These are phyloP conservation scores for Dianthus caryophyllus DNA, from an alignment of 148 eudicot species.

Conservation along the genomic window DNA sequence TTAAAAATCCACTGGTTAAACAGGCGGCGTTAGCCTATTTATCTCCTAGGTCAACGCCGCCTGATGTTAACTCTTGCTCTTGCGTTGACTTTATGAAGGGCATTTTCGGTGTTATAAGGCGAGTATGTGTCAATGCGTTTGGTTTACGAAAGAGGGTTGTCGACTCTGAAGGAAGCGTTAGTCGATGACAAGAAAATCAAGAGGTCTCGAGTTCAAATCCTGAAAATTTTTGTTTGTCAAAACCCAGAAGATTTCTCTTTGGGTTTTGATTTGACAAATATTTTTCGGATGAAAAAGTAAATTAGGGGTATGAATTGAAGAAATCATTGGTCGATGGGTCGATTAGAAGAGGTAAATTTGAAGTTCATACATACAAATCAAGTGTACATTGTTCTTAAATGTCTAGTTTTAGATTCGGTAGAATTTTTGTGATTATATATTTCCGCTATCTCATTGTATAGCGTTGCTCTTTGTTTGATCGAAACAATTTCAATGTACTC, in stretches of 20 bases:
- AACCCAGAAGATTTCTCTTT: too few species aligned
- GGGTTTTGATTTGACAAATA: neutral
- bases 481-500: too few species aligned
- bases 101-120: neutral
- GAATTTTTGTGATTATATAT: too few species aligned
- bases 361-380: neutral
- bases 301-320: slow-evolving; percentile 4
- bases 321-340: neutral
- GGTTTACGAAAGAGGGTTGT: neutral
- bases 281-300: neutral
- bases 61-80: neutral
- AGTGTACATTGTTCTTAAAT: slow-evolving; percentile 1
- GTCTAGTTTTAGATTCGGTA: neutral
- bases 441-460: too few species aligned
- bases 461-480: too few species aligned
- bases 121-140: neutral
- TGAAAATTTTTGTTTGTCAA: neutral
- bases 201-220: neutral
- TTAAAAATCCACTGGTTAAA: slow-evolving; percentile 1
- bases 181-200: too few species aligned
- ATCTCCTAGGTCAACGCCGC: slow-evolving; percentile 4
- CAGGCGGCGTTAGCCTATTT: slow-evolving; percentile 11
- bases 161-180: neutral
- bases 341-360: neutral
- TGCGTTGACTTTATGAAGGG: slow-evolving; percentile 10